These are phyloP conservation scores for Beta macrorhiza DNA, from an alignment of 179 eudicot genomes.

Conservation along the genomic window DNA sequence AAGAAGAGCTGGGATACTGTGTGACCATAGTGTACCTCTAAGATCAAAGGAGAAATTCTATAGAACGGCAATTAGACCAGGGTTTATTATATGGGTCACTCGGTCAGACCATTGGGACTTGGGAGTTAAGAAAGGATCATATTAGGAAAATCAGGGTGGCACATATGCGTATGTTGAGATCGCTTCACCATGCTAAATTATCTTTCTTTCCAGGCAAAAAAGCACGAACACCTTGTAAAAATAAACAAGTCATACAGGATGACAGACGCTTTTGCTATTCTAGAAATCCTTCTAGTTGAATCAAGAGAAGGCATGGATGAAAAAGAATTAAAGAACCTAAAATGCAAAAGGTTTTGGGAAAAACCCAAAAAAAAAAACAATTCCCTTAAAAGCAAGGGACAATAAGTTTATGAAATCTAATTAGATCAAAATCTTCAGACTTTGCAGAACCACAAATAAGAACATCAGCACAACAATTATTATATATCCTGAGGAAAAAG, in stretches of 20 bases:
- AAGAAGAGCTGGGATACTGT: too few relatives aligned
- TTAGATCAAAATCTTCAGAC: not conserved
- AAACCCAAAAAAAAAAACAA: not conserved
- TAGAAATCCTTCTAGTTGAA: not conserved
- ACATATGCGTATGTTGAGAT: not conserved
- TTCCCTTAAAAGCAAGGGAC: not conserved
- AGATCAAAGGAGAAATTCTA: too few relatives aligned
- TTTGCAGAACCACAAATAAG: not conserved
- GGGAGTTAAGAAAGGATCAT: too few relatives aligned
- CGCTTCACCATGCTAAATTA: not conserved
- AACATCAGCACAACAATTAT: not conserved
- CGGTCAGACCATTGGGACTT: too few relatives aligned
- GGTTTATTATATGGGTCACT: too few relatives aligned
- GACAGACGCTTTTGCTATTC: not conserved
- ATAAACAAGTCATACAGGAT: too few relatives aligned
- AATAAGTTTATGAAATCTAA: not conserved
- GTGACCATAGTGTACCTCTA: too few relatives aligned
- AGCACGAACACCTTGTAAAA: not conserved
- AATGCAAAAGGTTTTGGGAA: not conserved
- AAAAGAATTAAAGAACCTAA: not conserved
- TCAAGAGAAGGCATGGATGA: not conserved
- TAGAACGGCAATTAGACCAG: too few relatives aligned
- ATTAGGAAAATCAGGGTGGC: too few relatives aligned
- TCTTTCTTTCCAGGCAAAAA: not conserved
- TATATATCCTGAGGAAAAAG: not conserved